These are phyloP conservation scores for Colletotrichum sublineola DNA, from an alignment of 2,329 filamentous ascomycete species.

Conservation along the genomic window DNA sequence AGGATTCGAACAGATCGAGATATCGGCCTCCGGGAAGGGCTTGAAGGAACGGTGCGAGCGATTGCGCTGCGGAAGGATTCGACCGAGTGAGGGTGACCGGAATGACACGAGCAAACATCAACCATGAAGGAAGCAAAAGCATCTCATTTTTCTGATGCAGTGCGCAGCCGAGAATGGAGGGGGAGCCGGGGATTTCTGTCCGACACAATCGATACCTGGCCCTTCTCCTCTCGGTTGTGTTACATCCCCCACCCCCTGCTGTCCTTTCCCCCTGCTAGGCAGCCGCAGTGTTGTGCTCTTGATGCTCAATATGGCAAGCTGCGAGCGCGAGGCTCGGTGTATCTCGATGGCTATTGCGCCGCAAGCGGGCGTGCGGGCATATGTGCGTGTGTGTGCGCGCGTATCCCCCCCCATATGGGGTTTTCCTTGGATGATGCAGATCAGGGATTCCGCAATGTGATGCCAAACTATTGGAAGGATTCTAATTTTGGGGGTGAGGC, in stretches of 20 bases:
- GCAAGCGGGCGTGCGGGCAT: neutral
- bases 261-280: neutral
- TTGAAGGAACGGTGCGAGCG: neutral
- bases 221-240: neutral
- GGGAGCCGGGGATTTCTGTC: conserved; percentile 14
- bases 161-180: neutral
- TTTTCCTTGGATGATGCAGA: conserved; percentile 5
- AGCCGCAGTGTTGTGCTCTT: neutral
- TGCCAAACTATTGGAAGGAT: neutral
- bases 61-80: conserved; percentile 3
- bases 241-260: neutral
- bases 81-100: neutral
- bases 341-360: neutral
- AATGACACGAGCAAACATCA: neutral
- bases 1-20: conserved; percentile 10
- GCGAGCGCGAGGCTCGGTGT: neutral
- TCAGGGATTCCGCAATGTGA: neutral
- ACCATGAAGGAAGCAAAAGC: neutral
- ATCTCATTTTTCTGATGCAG: neutral
- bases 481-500: conserved; percentile 5
- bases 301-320: neutral
- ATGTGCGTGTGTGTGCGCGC: too few relatives aligned
- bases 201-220: conserved; percentile 32
- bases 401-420: neutral
- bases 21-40: neutral